Conservation (phyloP, 306 rosid genomes). For the Casuarina glauca region DNA sequence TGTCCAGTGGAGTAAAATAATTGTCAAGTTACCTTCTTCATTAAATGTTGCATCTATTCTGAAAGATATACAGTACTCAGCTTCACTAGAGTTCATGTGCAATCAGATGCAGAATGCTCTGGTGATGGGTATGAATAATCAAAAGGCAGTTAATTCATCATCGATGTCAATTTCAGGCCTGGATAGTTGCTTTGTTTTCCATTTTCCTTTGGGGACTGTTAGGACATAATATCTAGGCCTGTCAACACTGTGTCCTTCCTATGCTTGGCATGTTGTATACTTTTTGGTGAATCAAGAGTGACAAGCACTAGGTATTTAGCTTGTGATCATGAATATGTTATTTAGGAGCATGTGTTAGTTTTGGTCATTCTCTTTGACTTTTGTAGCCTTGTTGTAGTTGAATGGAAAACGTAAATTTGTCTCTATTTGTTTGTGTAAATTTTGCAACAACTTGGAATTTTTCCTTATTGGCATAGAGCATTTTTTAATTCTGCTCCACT, state of each 20-base stretch:
- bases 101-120: neutral
- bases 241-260: neutral
- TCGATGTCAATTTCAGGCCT: neutral
- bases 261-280: constrained; percentile 5
- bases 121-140: neutral
- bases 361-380: neutral
- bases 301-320: neutral
- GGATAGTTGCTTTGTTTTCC: no score
- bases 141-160: neutral
- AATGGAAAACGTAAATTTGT: neutral
- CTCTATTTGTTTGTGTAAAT: neutral
- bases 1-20: constrained; percentile 4
- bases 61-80: neutral
- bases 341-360: neutral
- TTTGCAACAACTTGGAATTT: neutral
- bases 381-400: neutral
- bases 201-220: neutral
- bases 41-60: constrained; percentile 7
- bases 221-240: neutral
- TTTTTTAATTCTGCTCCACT: neutral
- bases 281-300: constrained; percentile 9
- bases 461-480: neutral
- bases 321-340: neutral
- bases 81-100: neutral
- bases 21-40: constrained; percentile 6